phyloP scores from a whole-genome alignment of 371 early-diverging fungal species.

The Quaeritorhiza haematococci region DNA sequence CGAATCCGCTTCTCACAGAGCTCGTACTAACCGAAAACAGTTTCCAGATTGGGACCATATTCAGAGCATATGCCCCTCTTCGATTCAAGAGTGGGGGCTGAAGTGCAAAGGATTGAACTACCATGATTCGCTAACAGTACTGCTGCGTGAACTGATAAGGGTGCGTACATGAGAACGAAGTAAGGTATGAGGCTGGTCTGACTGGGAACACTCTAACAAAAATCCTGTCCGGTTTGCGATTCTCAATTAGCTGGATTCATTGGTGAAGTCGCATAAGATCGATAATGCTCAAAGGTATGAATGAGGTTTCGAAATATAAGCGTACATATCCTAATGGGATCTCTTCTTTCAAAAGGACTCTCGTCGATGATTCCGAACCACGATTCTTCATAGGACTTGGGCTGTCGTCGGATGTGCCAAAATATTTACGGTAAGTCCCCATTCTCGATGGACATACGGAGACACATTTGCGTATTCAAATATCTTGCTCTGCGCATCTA shows the following conservation, averaged over 20 bases:
- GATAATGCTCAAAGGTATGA: too few relatives aligned
- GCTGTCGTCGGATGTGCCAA: conserved; percentile 26
- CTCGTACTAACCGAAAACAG: conserved; percentile 3
- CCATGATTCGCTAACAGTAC: conserved; percentile 34
- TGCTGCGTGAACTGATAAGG: conserved; percentile 28
- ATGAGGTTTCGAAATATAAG: too few relatives aligned
- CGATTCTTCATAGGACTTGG: conserved; percentile 38
- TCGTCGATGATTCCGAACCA: conserved; percentile 6
- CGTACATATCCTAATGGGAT: too few relatives aligned
- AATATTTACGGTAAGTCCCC: conserved; percentile 27
- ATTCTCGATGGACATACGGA: not conserved
- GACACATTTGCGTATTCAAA: not conserved
- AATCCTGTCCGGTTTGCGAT: too few relatives aligned
- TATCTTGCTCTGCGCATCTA: too few relatives aligned
- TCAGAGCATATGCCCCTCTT: conserved; percentile 22
- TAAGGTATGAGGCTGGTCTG: too few relatives aligned
- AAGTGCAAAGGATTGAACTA: conserved; percentile 30
- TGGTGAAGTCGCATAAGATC: too few relatives aligned
- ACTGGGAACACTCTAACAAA: too few relatives aligned
- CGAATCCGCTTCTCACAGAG: not conserved
- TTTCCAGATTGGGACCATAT: conserved; percentile 42
- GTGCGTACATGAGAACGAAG: too few relatives aligned
- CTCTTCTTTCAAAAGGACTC: too few relatives aligned
- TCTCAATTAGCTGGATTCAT: not conserved
- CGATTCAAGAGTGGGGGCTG: conserved; percentile 29